A percentile compares a stretch with the other conserved stretches of the same genome.
These are phyloP conservation scores for Penicillium glabrum DNA, from an alignment of 2,329 filamentous ascomycete species.

Conservation along the genomic window DNA sequence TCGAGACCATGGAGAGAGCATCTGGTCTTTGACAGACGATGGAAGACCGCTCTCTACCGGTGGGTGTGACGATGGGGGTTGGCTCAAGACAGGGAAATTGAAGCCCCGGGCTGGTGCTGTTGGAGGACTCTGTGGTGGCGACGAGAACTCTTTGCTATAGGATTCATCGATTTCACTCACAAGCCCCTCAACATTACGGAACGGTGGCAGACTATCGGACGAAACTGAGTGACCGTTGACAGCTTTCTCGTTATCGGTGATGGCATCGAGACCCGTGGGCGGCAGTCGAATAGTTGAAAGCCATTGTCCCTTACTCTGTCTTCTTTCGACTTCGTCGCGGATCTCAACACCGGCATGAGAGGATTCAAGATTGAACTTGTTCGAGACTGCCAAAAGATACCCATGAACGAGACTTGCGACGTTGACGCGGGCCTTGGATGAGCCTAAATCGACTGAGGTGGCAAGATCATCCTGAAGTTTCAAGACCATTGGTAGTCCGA, in stretches of 20 bases:
- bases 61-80: slow-evolving; percentile 37
- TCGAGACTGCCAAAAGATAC: slow-evolving; percentile 78
- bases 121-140: slow-evolving; percentile 69
- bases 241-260: slow-evolving; percentile 51
- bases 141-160: slow-evolving; percentile 63
- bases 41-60: slow-evolving; percentile 61
- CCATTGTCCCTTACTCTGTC: slow-evolving; percentile 76
- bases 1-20: slow-evolving; percentile 77
- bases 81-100: slow-evolving; percentile 60
- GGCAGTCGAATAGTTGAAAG: slow-evolving; percentile 72
- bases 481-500: slow-evolving; percentile 84
- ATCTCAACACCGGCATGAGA: slow-evolving; percentile 69
- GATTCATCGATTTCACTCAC: slow-evolving; percentile 72
- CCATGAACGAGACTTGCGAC: slow-evolving; percentile 83
- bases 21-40: slow-evolving; percentile 66
- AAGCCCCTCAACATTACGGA: slow-evolving; percentile 70
- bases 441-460: slow-evolving; percentile 27
- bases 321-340: slow-evolving; percentile 71
- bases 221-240: slow-evolving; percentile 41
- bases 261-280: slow-evolving; percentile 61
- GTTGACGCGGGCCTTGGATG: slow-evolving; percentile 69
- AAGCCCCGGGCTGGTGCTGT: slow-evolving; percentile 67
- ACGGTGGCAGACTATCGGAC: slow-evolving; percentile 63
- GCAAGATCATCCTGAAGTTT: slow-evolving; percentile 79
- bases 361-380: slow-evolving; percentile 74